Conservation (phyloP, 2,329 filamentous ascomycete genomes). For the Trichoderma sp. region DNA sequence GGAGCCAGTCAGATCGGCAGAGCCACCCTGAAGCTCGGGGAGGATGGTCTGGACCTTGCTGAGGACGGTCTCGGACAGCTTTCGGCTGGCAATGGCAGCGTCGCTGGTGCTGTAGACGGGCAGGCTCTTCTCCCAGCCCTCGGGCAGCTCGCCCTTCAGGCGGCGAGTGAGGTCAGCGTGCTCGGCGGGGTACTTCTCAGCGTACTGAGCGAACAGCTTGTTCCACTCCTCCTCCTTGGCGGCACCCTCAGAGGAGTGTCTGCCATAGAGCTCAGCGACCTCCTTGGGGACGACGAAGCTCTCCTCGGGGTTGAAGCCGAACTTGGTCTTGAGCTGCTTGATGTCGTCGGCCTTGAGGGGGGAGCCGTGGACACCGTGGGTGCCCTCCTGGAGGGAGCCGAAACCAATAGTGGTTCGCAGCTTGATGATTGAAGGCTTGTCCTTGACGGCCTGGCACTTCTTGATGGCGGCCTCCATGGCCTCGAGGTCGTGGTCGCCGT, state of each 20-base stretch:
- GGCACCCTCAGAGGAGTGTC: conserved; percentile 81
- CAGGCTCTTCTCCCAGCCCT: conserved; percentile 93
- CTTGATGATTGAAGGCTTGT: conserved; percentile 98
- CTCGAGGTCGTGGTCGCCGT: conserved; percentile 86
- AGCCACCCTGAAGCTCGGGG: conserved; percentile 92
- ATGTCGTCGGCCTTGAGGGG: conserved; percentile 93
- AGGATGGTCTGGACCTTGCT: conserved; percentile 78
- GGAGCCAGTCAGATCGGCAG: conserved; percentile 95
- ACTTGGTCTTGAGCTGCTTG: conserved; percentile 89
- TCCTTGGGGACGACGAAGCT: conserved; percentile 90
- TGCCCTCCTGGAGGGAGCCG: conserved; percentile 90
- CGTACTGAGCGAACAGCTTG: conserved; percentile 85
- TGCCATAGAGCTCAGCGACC: conserved; percentile 87
- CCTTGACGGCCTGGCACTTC: conserved; percentile 79
- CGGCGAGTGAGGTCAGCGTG: conserved; percentile 79
- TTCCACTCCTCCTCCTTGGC: conserved; percentile 95
- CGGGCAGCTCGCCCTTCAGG: conserved; percentile 77
- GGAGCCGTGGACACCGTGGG: conserved; percentile 92
- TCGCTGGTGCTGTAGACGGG: conserved; percentile 88
- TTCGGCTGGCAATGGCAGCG: conserved; percentile 83
- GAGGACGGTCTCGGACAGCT: conserved; percentile 92
- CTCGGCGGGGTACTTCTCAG: conserved; percentile 71
- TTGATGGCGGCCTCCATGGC: conserved; percentile 85
- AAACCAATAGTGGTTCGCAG: conserved; percentile 96
- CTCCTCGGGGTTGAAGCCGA: conserved; percentile 94